A percentile compares a stretch with the other conserved stretches of the same genome.
Conservation (phyloP, 768 basidiomycete genomes). For the Calocybe indica region DNA sequence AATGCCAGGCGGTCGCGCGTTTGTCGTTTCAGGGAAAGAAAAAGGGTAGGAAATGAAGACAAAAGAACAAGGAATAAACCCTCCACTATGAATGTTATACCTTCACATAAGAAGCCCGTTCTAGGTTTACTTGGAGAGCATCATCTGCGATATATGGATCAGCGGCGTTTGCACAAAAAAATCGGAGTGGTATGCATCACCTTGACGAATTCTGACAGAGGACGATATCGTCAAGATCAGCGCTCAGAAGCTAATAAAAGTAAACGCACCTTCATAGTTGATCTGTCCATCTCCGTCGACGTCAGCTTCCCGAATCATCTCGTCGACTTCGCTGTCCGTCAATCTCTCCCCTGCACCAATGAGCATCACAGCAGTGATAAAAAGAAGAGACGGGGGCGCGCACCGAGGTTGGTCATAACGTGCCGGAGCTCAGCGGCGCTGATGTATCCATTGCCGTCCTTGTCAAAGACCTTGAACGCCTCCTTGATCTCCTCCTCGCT, state of each 20-base stretch:
- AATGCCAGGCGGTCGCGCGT: too few relatives aligned
- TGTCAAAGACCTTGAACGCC: conserved; percentile 76
- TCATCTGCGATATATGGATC: neutral
- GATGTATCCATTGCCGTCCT: conserved; percentile 92
- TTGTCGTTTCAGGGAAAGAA: too few relatives aligned
- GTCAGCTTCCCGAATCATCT: conserved; percentile 93
- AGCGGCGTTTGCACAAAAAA: neutral
- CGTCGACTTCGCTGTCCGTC: conserved; percentile 70
- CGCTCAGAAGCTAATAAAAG: neutral
- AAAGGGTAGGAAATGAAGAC: too few relatives aligned
- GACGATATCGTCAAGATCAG: neutral
- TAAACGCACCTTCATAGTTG: conserved; percentile 30
- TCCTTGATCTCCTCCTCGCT: conserved; percentile 41
- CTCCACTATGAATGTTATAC: too few relatives aligned
- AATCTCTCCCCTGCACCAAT: conserved; percentile 46
- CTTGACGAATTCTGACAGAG: neutral
- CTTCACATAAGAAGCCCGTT: too few relatives aligned
- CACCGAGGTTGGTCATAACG: conserved; percentile 92
- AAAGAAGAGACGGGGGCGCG: conserved; percentile 12
- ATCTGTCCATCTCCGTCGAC: conserved; percentile 80
- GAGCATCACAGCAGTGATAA: neutral
- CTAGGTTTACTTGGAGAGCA: too few relatives aligned
- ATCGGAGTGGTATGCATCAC: neutral
- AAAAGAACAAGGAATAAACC: too few relatives aligned
- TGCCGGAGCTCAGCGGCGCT: conserved; percentile 84